Percentiles rank a stretch among this genome's conserved stretches.
phyloP scores from a whole-genome alignment of 139 green algal genomes.

The Chlamydomonas eustigma region DNA sequence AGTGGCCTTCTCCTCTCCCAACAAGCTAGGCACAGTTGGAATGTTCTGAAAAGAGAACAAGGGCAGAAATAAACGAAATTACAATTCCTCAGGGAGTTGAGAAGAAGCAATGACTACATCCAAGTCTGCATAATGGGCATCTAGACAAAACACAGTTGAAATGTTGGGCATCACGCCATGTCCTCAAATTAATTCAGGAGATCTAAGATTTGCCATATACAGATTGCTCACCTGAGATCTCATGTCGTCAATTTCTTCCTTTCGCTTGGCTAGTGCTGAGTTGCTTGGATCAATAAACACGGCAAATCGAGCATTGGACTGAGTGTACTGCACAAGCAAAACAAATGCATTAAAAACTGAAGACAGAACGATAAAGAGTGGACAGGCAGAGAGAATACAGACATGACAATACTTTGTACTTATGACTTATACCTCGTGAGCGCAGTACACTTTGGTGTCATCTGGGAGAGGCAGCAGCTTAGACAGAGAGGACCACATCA shows the following conservation, averaged over 20 bases:
- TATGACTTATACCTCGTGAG: constrained; percentile 56
- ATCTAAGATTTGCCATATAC: too few relatives aligned
- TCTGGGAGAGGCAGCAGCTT: constrained; percentile 71
- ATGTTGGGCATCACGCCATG: too few relatives aligned
- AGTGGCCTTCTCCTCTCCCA: constrained; percentile 76
- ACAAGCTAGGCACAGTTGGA: constrained; percentile 69
- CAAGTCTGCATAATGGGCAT: too few relatives aligned
- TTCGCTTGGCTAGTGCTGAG: constrained; percentile 44
- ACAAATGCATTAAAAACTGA: neutral
- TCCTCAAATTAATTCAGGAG: too few relatives aligned
- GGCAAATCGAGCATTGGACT: constrained; percentile 15
- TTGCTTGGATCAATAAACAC: constrained; percentile 64
- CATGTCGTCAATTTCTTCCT: constrained; percentile 51
- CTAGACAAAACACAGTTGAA: too few relatives aligned
- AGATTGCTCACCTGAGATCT: constrained; percentile 36
- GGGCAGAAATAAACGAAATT: neutral
- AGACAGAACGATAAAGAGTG: neutral
- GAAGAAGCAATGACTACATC: too few relatives aligned
- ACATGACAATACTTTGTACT: neutral
- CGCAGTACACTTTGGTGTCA: constrained; percentile 75
- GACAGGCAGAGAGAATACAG: neutral
- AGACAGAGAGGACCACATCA: constrained; percentile 78
- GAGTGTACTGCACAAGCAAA: neutral
- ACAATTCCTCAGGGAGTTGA: too few relatives aligned
- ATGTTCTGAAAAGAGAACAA: constrained; percentile 35